Evolutionary conservation across 1,284 basidiomycete genomes (phyloP), one percentile per base, ranked within the genome.

Genomic region (Pisolithus thermaeus): DNA sequence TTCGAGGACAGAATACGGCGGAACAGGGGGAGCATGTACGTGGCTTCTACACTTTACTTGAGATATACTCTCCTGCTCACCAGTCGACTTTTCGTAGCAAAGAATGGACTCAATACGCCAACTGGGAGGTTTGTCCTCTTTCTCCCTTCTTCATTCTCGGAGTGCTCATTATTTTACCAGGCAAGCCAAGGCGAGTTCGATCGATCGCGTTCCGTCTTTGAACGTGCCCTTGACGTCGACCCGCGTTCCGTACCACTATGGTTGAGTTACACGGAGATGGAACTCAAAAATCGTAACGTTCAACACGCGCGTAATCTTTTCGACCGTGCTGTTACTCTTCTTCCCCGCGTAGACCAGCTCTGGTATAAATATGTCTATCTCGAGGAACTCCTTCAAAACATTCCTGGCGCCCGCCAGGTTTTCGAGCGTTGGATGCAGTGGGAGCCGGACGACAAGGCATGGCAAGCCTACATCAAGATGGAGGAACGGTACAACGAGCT

Each of bases 321-420:
- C 68, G 97, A 99, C 74, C 84, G 97, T 53, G 92, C 93, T 3
- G 94, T 99, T 51, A 97, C 95, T 9, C 80, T 98, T 1, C 83
- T 99, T 25, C 96, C 97, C 5, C 86, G 97, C 37, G 85, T 99
- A 49, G 95, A 99, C 63, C 84, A 92, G 63, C 76, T 96, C 4
- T 97, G 95, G 96, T 97, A 97, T 80, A 97, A 97, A 71, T 99
- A 97, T 58, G 96, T 99, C 50, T 97, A 97, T 72, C 82, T 99
- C 50, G 96, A 99, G 68, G 96, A 99, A 69, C 80, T 99, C 3
- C 80, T 99, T 12, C 90, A 96, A 63, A 99, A 99, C 65, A 84
- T 99, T 36, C 81, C 92, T 1, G 96, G 96, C 28, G 94, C 95
- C 1, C 84, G 96, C 9, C 95, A 98, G 67, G 91, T 99, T 52